A percentile compares a stretch with the other conserved stretches of the same genome.
phyloP scores from a whole-genome alignment of 2,329 filamentous ascomycete species.

The Akanthomyces lecanii region DNA sequence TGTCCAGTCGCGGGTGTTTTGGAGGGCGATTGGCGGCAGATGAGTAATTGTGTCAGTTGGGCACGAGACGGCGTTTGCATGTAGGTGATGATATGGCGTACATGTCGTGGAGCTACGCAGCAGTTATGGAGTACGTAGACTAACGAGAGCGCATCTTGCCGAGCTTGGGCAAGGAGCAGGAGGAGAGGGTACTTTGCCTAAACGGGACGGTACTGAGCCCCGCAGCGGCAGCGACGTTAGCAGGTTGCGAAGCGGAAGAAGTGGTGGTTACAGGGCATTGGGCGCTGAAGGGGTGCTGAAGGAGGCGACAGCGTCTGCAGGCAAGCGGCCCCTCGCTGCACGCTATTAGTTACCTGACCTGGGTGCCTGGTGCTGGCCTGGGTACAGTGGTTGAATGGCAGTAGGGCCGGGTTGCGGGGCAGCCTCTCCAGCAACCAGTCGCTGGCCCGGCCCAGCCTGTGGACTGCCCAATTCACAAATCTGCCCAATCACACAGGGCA shows the following conservation, averaged over 20 bases:
- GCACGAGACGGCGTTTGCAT: constrained; percentile 12
- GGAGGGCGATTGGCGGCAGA: neutral
- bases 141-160: constrained; percentile 7
- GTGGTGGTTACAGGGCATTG: neutral
- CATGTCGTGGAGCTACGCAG: constrained; percentile 6
- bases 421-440: neutral
- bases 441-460: neutral
- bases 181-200: constrained; percentile 3
- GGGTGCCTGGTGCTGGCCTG: neutral
- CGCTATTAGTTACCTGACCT: neutral
- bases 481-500: constrained; percentile 34
- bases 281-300: neutral
- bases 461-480: constrained; percentile 4
- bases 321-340: neutral
- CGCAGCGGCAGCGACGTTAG: neutral
- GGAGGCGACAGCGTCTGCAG: no score
- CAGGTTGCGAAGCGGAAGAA: no score
- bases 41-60: neutral
- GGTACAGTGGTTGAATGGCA: neutral
- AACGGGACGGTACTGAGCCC: neutral
- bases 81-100: constrained; percentile 14
- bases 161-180: neutral
- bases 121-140: constrained; percentile 10
- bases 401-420: constrained; percentile 10
- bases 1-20: neutral